Conservation (phyloP, 176 grass and related monocot genomes). For the Ensete ventricosum region DNA sequence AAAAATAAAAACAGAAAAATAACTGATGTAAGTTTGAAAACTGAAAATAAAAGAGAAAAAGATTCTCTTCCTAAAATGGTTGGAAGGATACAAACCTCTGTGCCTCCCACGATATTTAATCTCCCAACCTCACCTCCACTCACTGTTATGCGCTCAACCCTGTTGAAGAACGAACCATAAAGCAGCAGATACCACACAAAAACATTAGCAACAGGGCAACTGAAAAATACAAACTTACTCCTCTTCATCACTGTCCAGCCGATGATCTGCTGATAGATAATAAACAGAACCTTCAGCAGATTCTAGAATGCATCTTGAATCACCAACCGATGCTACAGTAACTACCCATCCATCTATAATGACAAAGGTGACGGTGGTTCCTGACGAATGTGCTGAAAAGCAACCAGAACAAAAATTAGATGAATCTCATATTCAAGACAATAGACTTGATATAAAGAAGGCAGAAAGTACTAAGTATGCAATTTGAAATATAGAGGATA, state of each 20-base stretch:
- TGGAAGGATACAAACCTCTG: slow-evolving; percentile 47
- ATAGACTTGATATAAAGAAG: not conserved
- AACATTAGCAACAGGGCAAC: slow-evolving; percentile 1
- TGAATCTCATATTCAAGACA: not conserved
- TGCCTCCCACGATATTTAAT: slow-evolving; percentile 83
- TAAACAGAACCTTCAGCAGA: slow-evolving; percentile 54
- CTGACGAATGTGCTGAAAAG: slow-evolving; percentile 62
- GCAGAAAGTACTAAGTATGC: not conserved
- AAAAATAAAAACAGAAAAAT: not conserved
- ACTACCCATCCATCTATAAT: slow-evolving; percentile 75
- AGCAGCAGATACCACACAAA: not conserved
- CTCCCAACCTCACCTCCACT: slow-evolving; percentile 77
- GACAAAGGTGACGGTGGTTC: slow-evolving; percentile 82
- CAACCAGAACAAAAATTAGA: not conserved
- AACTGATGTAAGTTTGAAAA: not conserved
- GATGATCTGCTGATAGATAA: slow-evolving; percentile 77
- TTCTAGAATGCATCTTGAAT: slow-evolving; percentile 78
- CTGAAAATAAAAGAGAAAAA: not conserved
- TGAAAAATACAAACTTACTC: slow-evolving; percentile 46
- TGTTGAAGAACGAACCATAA: slow-evolving; percentile 16
- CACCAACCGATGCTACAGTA: slow-evolving; percentile 72
- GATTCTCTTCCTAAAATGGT: not conserved
- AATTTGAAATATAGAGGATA: not conserved
- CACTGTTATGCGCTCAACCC: slow-evolving; percentile 68
- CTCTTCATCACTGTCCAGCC: slow-evolving; percentile 65